These are phyloP conservation scores for Hymenoscyphus scutula DNA, from an alignment of 2,329 filamentous ascomycete species.

Conservation along the genomic window DNA sequence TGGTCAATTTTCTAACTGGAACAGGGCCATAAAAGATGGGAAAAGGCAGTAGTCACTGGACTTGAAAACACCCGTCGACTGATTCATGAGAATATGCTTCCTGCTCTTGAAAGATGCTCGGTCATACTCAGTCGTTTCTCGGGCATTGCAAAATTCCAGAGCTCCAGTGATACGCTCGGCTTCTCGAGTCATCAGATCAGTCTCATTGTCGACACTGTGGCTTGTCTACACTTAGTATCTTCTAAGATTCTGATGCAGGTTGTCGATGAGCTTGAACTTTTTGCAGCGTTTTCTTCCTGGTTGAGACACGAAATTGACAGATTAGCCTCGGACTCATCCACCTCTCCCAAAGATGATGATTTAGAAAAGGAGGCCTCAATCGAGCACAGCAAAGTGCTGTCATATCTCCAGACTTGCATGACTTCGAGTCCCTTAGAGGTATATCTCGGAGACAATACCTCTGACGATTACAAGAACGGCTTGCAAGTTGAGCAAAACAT, in stretches of 20 bases:
- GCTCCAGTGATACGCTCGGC: slow-evolving; percentile 62
- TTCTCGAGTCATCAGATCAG: slow-evolving; percentile 63
- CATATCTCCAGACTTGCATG: slow-evolving; percentile 74
- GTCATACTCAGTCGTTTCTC: slow-evolving; percentile 80
- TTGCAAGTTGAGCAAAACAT: slow-evolving; percentile 46
- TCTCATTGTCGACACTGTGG: slow-evolving; percentile 66
- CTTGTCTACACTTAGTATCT: slow-evolving; percentile 71
- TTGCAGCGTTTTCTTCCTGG: slow-evolving; percentile 78
- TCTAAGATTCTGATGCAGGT: slow-evolving; percentile 70
- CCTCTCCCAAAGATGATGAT: slow-evolving; percentile 63
- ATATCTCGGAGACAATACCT: slow-evolving; percentile 53
- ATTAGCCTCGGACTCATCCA: slow-evolving; percentile 61
- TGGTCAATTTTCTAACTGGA: slow-evolving; percentile 17
- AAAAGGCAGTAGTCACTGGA: slow-evolving; percentile 76
- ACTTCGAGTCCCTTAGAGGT: slow-evolving; percentile 61
- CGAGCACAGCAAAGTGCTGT: slow-evolving; percentile 68
- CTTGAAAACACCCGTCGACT: slow-evolving; percentile 75
- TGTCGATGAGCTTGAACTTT: slow-evolving; percentile 76
- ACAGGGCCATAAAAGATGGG: slow-evolving; percentile 91
- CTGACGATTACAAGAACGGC: slow-evolving; percentile 51
- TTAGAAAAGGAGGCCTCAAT: slow-evolving; percentile 75
- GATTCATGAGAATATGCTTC: slow-evolving; percentile 83
- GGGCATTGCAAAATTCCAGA: slow-evolving; percentile 79
- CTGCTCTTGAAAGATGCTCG: slow-evolving; percentile 77
- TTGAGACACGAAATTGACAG: slow-evolving; percentile 79